Conservation (phyloP, 495 filamentous ascomycete genomes). For the Annulohypoxylon maeteangense region DNA sequence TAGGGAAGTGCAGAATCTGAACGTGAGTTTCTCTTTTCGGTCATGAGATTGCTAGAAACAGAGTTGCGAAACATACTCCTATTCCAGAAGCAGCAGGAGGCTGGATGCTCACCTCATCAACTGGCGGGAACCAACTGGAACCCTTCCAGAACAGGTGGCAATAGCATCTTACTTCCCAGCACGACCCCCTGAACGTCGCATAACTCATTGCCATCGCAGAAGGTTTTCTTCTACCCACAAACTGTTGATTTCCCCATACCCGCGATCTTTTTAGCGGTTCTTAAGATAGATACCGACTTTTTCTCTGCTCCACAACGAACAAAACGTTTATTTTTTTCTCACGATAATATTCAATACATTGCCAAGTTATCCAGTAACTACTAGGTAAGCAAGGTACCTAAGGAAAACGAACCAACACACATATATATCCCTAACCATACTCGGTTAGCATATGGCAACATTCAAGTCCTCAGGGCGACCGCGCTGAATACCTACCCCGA, state of each 20-base stretch:
- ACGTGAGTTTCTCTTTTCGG: constrained; percentile 20
- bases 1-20: constrained; percentile 8
- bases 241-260: constrained; percentile 16
- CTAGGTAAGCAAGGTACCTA: too few species aligned
- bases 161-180: constrained; percentile 19
- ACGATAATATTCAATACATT: neutral
- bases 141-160: constrained; percentile 20
- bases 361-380: neutral
- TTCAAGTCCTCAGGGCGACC: neutral
- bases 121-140: constrained; percentile 19
- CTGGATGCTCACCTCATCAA: constrained; percentile 12
- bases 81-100: constrained; percentile 28
- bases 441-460: neutral
- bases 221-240: constrained; percentile 9
- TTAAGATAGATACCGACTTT: constrained; percentile 14
- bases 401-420: neutral
- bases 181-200: constrained; percentile 16
- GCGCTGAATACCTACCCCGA: constrained; percentile 6
- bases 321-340: neutral
- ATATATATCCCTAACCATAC: neutral
- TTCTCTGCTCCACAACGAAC: neutral
- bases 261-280: constrained; percentile 18
- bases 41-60: constrained; percentile 16
- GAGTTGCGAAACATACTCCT: neutral
- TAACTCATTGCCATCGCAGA: constrained; percentile 2